phyloP scores from a whole-genome alignment of 805 yeast genomes.

The Ogataea zsoltii region DNA sequence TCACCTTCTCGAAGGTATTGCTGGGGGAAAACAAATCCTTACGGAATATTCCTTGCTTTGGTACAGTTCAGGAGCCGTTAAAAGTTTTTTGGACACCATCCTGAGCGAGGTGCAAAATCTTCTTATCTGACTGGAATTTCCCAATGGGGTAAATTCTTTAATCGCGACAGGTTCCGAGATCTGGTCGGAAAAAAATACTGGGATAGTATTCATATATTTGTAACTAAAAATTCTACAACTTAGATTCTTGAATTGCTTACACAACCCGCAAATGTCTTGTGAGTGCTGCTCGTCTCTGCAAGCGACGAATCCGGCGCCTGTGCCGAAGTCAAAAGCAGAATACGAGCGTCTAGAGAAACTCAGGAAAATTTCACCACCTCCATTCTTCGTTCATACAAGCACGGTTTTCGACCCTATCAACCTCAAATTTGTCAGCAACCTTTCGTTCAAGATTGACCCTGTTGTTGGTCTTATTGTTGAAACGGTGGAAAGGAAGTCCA shows the following conservation, averaged over 20 bases:
- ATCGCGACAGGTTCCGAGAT: conserved; percentile 1
- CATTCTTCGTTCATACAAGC: conserved; percentile 25
- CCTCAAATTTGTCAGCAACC: conserved; percentile 15
- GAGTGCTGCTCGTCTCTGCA: conserved; percentile 21
- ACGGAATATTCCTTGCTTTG: conserved; percentile 7
- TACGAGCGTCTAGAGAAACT: conserved; percentile 18
- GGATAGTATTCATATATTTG: not conserved
- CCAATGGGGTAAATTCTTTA: too few relatives aligned
- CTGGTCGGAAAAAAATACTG: not conserved
- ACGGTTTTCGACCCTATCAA: conserved; percentile 22
- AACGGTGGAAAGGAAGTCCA: conserved; percentile 9
- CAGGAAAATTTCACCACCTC: conserved; percentile 13
- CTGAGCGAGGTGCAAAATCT: not conserved
- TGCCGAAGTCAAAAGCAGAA: conserved; percentile 23
- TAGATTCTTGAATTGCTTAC: too few relatives aligned
- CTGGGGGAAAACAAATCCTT: conserved; percentile 6
- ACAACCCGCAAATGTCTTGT: conserved; percentile 26
- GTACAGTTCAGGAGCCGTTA: conserved; percentile 1
- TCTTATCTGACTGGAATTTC: too few relatives aligned
- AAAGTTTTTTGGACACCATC: conserved; percentile 4
- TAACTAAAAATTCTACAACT: too few relatives aligned
- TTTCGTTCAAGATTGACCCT: conserved; percentile 24
- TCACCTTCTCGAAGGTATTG: conserved; percentile 4
- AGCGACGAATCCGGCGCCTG: conserved; percentile 14
- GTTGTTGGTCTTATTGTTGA: conserved; percentile 23